Evolutionary conservation across 164 flowering plant species (phyloP), one percentile per base, ranked within the genome.

Genomic region (Protea cynaroides): DNA sequence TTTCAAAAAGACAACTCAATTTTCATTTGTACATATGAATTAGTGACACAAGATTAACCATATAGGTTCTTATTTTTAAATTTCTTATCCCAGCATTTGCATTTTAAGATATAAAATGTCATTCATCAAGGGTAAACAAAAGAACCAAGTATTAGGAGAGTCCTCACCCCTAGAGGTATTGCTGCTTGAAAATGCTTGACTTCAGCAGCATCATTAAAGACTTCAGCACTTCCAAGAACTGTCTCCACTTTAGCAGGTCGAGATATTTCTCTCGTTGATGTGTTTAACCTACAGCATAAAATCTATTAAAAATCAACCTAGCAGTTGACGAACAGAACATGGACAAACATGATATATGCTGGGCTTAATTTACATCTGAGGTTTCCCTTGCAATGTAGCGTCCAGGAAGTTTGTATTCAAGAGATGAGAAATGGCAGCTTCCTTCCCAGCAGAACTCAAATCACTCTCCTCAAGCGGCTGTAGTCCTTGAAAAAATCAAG

Each of bases 211-310:
- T 64, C 73, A 44, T 47, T 68, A 57, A 62, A 24, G 65, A 60
- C 65, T 58, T 70, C 81, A 62, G 62, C 24, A 69, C 62, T 76
- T n/a, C 9, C 40, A 53, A 23, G 52, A 13, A 23, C 62, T 22
- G 58, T 25, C 18, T 71, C 72, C 54, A 23, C 70, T 63, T 49
- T 64, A 38, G 19, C 38, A 63, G 66, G 60, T 24, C 44, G 70
- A 58, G 75, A 65, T 53, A 68, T 46, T 67, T 69, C 74, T 64
- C 68, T 72, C 21, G 49, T 54, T 58, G 82, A 69, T 57, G 55
- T 82, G 46, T 80, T 85, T 65, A 83, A 65, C 79, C 92, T 88
- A 75, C 69, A 78, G 62, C 3, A 66, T 24, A 52, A 66, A 65
- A 63, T 11, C 36, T 25, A 44, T 47, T 58, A 65, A 19, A 9